phyloP scores from a whole-genome alignment of 1,139 yeast species.

The Nakaseomyces nivariensis region DNA sequence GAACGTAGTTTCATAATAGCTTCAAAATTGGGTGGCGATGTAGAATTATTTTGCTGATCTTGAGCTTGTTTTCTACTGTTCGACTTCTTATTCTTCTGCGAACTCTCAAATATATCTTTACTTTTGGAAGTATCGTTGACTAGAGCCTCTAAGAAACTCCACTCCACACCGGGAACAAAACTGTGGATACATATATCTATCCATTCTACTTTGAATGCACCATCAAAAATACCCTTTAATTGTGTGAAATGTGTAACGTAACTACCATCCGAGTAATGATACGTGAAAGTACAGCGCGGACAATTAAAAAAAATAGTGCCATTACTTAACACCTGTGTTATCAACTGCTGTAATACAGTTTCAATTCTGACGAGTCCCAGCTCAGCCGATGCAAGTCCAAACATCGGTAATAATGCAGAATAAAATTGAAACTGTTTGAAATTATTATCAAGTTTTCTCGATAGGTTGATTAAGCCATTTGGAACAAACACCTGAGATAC shows the following conservation, averaged over 20 bases:
- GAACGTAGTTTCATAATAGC: constrained; percentile 27
- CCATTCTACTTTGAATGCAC: constrained; percentile 60
- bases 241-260: constrained; percentile 52
- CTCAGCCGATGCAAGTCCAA: constrained; percentile 44
- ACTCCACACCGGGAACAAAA: constrained; percentile 39
- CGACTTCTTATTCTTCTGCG: constrained; percentile 1
- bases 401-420: constrained; percentile 55
- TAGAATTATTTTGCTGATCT: constrained; percentile 2
- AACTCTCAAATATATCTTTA: constrained; percentile 11
- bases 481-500: constrained; percentile 42
- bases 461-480: constrained; percentile 37
- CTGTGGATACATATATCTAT: constrained; percentile 48
- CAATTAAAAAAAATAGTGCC: constrained; percentile 58
- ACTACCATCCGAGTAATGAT: constrained; percentile 60
- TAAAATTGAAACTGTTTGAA: constrained; percentile 55
- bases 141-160: constrained; percentile 32
- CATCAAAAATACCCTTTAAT: constrained; percentile 49
- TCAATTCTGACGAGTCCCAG: constrained; percentile 50
- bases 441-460: constrained; percentile 37
- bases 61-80: not conserved
- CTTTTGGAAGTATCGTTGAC: constrained; percentile 21
- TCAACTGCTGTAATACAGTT: constrained; percentile 50
- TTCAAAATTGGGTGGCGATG: constrained; percentile 13
- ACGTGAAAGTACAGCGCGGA: constrained; percentile 45
- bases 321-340: constrained; percentile 56